Evolutionary conservation across 1,284 basidiomycete genomes (phyloP).

Genomic region (Megacollybia platyphylla): DNA sequence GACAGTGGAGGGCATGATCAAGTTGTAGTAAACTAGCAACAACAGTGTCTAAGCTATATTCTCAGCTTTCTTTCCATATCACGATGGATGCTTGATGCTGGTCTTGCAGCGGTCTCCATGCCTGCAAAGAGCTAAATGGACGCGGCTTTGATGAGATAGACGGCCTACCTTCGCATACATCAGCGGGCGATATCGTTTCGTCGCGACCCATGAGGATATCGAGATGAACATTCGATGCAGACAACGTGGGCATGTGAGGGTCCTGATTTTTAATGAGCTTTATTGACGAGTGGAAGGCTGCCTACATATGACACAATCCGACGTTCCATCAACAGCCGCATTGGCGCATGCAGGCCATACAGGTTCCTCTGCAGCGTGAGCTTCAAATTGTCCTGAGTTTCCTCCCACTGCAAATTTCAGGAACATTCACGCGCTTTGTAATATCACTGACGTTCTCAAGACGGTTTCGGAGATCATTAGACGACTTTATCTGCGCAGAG

Average conservation of each 20-base stretch:
- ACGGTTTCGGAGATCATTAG: constrained; percentile 43
- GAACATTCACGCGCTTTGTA: background rate
- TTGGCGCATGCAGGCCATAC: constrained; percentile 81
- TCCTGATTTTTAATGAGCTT: constrained; percentile 22
- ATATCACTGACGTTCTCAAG: constrained; percentile 50
- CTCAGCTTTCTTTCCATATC: constrained; percentile 64
- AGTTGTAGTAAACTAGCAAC: background rate
- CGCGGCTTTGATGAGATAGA: background rate
- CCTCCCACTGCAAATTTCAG: constrained; percentile 64
- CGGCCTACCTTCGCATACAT: constrained; percentile 58
- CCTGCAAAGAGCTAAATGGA: constrained; percentile 21
- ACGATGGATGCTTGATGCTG: constrained; percentile 48
- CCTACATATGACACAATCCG: constrained; percentile 71
- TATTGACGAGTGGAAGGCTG: constrained; percentile 6
- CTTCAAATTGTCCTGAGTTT: constrained; percentile 82
- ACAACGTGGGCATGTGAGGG: constrained; percentile 49
- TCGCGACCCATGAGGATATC: constrained; percentile 90
- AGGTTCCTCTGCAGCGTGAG: constrained; percentile 78
- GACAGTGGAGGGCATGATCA: constrained; percentile 10
- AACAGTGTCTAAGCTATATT: constrained; percentile 22
- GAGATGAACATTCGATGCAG: constrained; percentile 70
- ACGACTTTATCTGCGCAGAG: constrained; percentile 52
- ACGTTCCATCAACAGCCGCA: constrained; percentile 88
- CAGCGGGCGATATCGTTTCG: constrained; percentile 61
- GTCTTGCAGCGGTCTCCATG: constrained; percentile 25